Conservation (phyloP, 345 rosid genomes). For the Syzygium aqueum region DNA sequence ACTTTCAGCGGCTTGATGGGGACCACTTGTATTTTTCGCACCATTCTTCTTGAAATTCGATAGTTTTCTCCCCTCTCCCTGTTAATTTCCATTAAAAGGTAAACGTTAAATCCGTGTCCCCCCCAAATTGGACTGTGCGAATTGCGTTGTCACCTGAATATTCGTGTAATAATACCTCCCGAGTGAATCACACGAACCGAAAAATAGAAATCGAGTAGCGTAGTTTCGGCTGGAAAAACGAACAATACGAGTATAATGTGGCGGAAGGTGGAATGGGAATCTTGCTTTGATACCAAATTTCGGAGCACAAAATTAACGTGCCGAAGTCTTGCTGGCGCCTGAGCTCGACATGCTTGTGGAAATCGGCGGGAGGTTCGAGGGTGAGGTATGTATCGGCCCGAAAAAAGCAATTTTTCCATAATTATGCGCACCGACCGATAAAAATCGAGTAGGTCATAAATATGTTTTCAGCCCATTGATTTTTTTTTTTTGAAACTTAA, state of each 20-base stretch:
- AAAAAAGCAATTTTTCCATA: background rate
- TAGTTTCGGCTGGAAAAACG: rapidly evolving
- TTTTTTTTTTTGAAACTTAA: background rate
- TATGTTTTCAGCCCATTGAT: background rate
- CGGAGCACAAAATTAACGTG: too few relatives aligned
- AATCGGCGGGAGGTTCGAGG: background rate
- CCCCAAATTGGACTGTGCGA: background rate
- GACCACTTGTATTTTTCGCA: background rate
- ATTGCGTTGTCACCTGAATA: background rate
- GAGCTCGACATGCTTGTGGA: background rate
- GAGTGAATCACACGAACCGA: too few relatives aligned
- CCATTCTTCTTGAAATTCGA: background rate
- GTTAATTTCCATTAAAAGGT: background rate
- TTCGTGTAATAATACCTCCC: background rate
- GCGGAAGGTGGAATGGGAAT: too few relatives aligned
- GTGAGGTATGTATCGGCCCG: background rate
- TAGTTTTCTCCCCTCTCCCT: background rate
- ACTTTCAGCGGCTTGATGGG: background rate
- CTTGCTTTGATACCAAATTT: too few relatives aligned
- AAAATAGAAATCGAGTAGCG: too few relatives aligned
- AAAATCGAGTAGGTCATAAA: background rate
- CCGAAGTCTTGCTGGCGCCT: too few relatives aligned
- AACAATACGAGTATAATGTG: background rate
- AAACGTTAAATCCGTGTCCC: background rate
- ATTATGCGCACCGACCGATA: too few relatives aligned